These are phyloP conservation scores for Epithemia pelagica DNA, from an alignment of 108 stramenopile species.

Conservation along the genomic window DNA sequence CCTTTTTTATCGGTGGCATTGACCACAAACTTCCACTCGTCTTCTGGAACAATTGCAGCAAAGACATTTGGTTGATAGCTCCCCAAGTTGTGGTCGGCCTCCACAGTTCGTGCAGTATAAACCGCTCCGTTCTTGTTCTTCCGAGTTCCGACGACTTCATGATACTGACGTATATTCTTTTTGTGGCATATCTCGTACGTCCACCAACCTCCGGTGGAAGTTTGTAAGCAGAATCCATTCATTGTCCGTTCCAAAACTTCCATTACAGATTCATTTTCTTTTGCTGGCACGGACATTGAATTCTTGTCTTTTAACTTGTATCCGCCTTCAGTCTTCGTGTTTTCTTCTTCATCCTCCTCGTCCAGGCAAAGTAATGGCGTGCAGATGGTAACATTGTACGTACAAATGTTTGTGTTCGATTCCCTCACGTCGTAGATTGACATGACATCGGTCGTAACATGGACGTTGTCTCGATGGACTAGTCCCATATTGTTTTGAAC, in stretches of 20 bases:
- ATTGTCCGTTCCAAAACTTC: conserved; percentile 40
- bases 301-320: neutral
- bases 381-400: conserved; percentile 60
- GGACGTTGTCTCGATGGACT: conserved; percentile 21
- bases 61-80: conserved; percentile 25
- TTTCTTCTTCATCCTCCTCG: neutral
- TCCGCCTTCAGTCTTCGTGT: neutral
- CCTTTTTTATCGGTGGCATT: conserved; percentile 37
- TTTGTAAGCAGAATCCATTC: conserved; percentile 10
- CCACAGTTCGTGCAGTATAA: conserved; percentile 15
- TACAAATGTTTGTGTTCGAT: conserved; percentile 23
- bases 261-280: conserved; percentile 44
- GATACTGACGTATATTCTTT: conserved; percentile 57
- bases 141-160: conserved; percentile 24
- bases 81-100: conserved; percentile 59
- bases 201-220: conserved; percentile 38
- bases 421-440: conserved; percentile 14
- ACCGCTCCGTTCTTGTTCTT: conserved; percentile 3
- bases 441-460: conserved; percentile 22
- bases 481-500: conserved; percentile 21
- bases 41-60: conserved; percentile 38
- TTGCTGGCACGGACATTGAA: conserved; percentile 9
- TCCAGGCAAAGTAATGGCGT: conserved; percentile 59
- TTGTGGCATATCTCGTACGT: conserved; percentile 72
- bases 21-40: conserved; percentile 61